These are phyloP conservation scores for Cryphonectria parasitica DNA, from an alignment of 2,329 filamentous ascomycete genomes.

Conservation along the genomic window DNA sequence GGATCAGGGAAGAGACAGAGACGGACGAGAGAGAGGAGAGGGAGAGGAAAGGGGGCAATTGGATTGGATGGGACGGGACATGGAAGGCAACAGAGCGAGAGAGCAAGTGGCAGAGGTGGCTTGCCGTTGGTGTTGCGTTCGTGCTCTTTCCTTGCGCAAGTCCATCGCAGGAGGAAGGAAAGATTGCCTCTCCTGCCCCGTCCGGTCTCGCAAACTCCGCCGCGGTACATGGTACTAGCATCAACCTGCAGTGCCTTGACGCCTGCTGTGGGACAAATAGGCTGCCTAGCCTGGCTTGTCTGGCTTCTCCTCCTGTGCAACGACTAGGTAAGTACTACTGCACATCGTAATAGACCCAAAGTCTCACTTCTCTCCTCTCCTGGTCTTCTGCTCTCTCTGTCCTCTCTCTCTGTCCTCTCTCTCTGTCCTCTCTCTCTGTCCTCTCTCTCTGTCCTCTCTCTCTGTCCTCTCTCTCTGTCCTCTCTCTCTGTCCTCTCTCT, in stretches of 20 bases:
- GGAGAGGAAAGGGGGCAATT: neutral
- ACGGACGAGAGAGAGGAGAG: neutral
- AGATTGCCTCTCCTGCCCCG: neutral
- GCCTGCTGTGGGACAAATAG: neutral
- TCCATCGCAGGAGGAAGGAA: neutral
- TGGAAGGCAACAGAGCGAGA: neutral
- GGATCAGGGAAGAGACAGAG: neutral
- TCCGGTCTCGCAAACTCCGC: neutral
- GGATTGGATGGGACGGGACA: neutral
- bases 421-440: too few species aligned
- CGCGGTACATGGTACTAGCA: conserved; percentile 13
- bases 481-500: too few species aligned
- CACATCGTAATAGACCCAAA: neutral
- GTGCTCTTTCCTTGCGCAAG: neutral
- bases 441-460: neutral
- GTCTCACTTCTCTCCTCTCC: too few species aligned
- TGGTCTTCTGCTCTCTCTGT: too few species aligned
- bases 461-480: neutral
- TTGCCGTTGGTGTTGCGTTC: conserved; percentile 4
- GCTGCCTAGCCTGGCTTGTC: conserved; percentile 4
- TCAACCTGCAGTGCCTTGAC: neutral
- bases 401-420: neutral
- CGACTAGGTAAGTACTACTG: neutral
- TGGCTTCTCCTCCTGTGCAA: neutral
- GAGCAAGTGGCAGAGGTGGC: neutral